Percentiles rank a stretch among this genome's conserved stretches.
Conservation (phyloP, 352 stramenopile genomes). For the Peronospora farinosa region DNA sequence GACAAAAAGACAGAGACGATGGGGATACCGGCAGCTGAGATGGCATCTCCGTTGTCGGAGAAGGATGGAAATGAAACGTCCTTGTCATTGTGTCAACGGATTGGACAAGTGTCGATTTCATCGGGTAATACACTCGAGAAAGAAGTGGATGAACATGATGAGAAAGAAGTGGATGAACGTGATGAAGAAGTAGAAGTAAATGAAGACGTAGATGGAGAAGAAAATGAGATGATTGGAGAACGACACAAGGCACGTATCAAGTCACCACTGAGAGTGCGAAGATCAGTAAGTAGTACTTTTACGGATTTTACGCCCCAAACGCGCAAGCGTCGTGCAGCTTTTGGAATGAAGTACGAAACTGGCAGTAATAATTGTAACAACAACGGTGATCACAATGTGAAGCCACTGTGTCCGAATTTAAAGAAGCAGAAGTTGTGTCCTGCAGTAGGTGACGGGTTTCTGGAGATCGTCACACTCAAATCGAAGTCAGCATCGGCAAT, state of each 20-base stretch:
- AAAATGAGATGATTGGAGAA: conserved; percentile 12
- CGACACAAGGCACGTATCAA: conserved; percentile 14
- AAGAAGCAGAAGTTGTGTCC: conserved; percentile 54
- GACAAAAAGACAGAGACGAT: neutral
- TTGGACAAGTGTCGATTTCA: conserved; percentile 75
- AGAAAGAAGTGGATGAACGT: conserved; percentile 4
- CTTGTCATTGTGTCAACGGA: conserved; percentile 65
- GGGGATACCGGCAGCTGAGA: conserved; percentile 13
- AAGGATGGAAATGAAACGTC: conserved; percentile 39
- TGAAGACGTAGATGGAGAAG: conserved; percentile 21
- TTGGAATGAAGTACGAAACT: conserved; percentile 16
- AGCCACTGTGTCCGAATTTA: conserved; percentile 37
- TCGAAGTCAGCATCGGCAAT: conserved; percentile 20
- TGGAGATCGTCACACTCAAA: conserved; percentile 39
- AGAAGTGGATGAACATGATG: conserved; percentile 1
- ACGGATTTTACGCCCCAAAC: conserved; percentile 30
- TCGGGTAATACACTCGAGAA: conserved; percentile 17
- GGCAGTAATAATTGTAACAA: conserved; percentile 13
- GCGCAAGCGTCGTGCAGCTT: conserved; percentile 28
- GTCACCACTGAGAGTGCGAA: conserved; percentile 20
- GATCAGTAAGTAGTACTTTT: conserved; percentile 17
- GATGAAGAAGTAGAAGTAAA: conserved; percentile 1
- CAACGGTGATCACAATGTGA: conserved; percentile 15
- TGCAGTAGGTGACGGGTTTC: conserved; percentile 33
- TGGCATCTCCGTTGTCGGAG: conserved; percentile 15